A percentile compares a stretch with the other conserved stretches of the same genome.
These are phyloP conservation scores for Clonostachys rosea DNA, from an alignment of 2,329 filamentous ascomycete species.

Conservation along the genomic window DNA sequence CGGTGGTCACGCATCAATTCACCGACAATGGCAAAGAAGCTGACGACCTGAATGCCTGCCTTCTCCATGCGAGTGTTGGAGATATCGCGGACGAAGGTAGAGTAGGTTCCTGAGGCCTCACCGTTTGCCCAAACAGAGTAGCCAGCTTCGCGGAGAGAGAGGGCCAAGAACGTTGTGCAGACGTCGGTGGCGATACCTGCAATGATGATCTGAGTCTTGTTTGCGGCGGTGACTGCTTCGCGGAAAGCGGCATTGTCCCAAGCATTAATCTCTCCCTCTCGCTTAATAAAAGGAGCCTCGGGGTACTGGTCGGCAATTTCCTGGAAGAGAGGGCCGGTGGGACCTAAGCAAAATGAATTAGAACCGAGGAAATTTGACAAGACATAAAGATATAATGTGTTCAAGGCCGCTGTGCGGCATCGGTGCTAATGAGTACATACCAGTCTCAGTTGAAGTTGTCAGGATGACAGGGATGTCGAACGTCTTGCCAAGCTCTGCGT, in stretches of 20 bases:
- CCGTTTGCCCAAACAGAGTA: conserved; percentile 72
- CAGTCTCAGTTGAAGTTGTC: conserved; percentile 62
- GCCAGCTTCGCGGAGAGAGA: conserved; percentile 66
- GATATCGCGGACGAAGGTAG: conserved; percentile 53
- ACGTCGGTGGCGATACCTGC: conserved; percentile 72
- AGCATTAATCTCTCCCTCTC: conserved; percentile 70
- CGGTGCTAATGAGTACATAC: conserved; percentile 12
- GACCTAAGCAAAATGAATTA: conserved; percentile 33
- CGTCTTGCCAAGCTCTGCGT: conserved; percentile 59
- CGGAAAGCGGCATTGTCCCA: conserved; percentile 72
- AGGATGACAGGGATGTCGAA: conserved; percentile 67
- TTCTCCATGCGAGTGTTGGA: conserved; percentile 63
- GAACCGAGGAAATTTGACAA: not conserved
- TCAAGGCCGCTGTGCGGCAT: not conserved
- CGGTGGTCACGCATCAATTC: conserved; percentile 61
- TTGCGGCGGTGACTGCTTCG: conserved; percentile 58
- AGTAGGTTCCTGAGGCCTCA: conserved; percentile 66
- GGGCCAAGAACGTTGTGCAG: conserved; percentile 68
- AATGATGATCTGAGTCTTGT: conserved; percentile 66
- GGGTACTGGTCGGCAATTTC: conserved; percentile 68
- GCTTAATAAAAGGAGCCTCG: conserved; percentile 58
- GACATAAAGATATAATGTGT: no score
- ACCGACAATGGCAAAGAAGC: conserved; percentile 58
- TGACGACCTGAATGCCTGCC: conserved; percentile 61
- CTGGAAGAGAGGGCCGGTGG: conserved; percentile 66